Evolutionary conservation across 192 early-diverging fungal species (phyloP), one percentile per base, ranked within the genome.

Genomic region (Coemansia sp.): DNA sequence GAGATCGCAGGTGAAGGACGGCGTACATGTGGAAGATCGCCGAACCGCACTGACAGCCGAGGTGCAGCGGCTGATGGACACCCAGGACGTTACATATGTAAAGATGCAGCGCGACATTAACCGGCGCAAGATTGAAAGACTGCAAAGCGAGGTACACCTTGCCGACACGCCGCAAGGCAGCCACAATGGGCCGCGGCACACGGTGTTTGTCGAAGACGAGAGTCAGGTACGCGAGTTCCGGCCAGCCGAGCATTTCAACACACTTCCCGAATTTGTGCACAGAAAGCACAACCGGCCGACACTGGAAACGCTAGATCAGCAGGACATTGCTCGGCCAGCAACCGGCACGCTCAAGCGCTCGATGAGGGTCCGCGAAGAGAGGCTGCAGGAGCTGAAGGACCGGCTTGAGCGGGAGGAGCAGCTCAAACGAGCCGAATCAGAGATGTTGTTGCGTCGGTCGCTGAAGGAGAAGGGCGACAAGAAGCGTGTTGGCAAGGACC

Each of bases 41-140:
- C 86, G 89, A 50, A 74, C 91, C n/a, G 82, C 85, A 38, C 84
- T 93, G 26, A 83, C 92, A 9, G 77, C 77, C 12, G 95, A 97
- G 16, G 86, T 91, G 47, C 68, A 93, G 65, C 85, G 85, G 62
- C 73, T 97, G 29, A 72, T 98, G 67, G 94, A 93, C 74, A 94
- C 95, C 1, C 97, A 99, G 80, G 95, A 99, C 72, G 76, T 89
- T 58, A 90, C 85, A 49, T 98, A 98, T 72, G 86, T 97, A 12
- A 87, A 86, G 48, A 88, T 87, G 62, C 92, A 95, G 69, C 73
- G 88, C 25, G 86, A 88, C 71, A 83, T 94, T 50, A 78, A 71
- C 39, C 29, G 62, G 38, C 60, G 68, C 72, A 88, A 93, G 82
- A 88, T 97, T 41, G 90, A 93, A 21, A 84, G 84, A 58, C 75